Evolutionary conservation across 2,329 filamentous ascomycete species (phyloP).

Genomic region (Nothophaeocryptopus gaeumannii): DNA sequence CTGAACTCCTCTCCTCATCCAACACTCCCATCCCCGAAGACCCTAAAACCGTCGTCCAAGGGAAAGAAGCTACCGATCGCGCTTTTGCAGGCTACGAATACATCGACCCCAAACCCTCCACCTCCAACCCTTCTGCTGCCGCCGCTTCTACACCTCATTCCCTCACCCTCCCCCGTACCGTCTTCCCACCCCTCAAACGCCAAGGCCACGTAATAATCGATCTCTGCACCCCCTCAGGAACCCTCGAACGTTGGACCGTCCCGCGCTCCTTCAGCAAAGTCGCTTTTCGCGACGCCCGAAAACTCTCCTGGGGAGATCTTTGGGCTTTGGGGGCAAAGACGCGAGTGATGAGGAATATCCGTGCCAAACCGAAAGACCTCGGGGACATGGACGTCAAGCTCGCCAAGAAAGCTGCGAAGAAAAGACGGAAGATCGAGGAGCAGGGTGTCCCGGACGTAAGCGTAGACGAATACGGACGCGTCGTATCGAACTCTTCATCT

Average conservation of each 20-base stretch:
- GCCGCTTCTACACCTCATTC: constrained; percentile 37
- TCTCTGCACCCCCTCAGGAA: constrained; percentile 80
- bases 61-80: constrained; percentile 56
- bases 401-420: constrained; percentile 12
- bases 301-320: constrained; percentile 85
- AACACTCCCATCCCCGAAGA: constrained; percentile 6
- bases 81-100: constrained; percentile 72
- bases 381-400: constrained; percentile 22
- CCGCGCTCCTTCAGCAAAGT: constrained; percentile 75
- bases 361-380: constrained; percentile 16
- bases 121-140: background rate
- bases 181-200: constrained; percentile 81
- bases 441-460: constrained; percentile 11
- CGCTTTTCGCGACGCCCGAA: constrained; percentile 89
- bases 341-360: constrained; percentile 54
- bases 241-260: constrained; percentile 90
- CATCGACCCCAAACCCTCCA: too few relatives aligned
- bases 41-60: constrained; percentile 40
- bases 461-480: constrained; percentile 23
- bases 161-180: constrained; percentile 71
- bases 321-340: constrained; percentile 96
- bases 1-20: background rate
- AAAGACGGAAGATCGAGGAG: constrained; percentile 5
- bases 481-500: constrained; percentile 5
- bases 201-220: constrained; percentile 86